phyloP scores from a whole-genome alignment of 371 early-diverging fungal species.

The Lichtheimia ornata region DNA sequence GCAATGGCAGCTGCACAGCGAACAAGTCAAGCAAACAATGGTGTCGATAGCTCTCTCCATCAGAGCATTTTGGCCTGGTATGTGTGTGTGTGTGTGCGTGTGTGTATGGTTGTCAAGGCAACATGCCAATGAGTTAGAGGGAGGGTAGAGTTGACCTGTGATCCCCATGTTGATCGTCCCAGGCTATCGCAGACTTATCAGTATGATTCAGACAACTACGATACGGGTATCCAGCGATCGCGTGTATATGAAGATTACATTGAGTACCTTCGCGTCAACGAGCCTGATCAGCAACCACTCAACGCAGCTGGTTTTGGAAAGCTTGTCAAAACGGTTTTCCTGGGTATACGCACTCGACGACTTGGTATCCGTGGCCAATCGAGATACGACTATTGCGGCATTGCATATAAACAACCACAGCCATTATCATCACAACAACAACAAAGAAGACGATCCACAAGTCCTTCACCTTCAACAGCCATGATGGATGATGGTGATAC shows the following conservation, averaged over 20 bases:
- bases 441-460: not conserved
- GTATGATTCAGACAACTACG: conserved; percentile 21
- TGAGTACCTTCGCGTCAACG: conserved; percentile 30
- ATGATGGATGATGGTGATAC: not conserved
- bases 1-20: no score
- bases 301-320: conserved; percentile 73
- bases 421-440: not conserved
- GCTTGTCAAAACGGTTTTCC: conserved; percentile 59
- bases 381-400: conserved; percentile 63
- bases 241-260: conserved; percentile 63
- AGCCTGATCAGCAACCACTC: conserved; percentile 47
- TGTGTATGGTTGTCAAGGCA: no score
- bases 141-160: no score
- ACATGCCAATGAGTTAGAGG: no score
- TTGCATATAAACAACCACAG: conserved; percentile 6
- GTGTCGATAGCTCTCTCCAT: no score
- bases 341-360: conserved; percentile 61
- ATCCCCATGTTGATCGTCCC: no score
- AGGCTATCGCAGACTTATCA: conserved; percentile 29
- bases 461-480: not conserved
- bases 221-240: conserved; percentile 57
- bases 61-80: no score
- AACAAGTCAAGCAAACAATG: no score
- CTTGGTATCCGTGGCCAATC: conserved; percentile 65
- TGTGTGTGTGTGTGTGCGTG: no score